Evolutionary conservation across 2,329 filamentous ascomycete species (phyloP).

Genomic region (Lizonia empirigonia): DNA sequence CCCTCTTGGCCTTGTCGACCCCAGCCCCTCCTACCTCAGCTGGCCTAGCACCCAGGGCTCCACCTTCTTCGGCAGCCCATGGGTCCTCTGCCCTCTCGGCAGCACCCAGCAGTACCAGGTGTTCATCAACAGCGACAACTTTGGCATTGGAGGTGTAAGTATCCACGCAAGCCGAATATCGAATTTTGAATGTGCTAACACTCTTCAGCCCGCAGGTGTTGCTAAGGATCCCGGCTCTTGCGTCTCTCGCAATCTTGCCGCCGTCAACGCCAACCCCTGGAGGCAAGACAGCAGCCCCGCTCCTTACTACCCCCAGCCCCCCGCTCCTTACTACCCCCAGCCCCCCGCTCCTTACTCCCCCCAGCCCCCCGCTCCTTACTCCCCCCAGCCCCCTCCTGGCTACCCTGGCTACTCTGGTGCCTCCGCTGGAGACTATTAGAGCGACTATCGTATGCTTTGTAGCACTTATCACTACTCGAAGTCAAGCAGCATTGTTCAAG

Average conservation of each 20-base stretch:
- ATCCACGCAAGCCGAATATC: neutral
- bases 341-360: conserved; percentile 12
- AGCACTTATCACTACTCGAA: conserved; percentile 13
- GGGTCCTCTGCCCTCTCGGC: conserved; percentile 28
- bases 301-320: conserved; percentile 12
- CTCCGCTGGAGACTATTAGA: conserved; percentile 1
- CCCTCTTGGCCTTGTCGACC: conserved; percentile 27
- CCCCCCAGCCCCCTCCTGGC: conserved; percentile 1
- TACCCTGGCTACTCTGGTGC: conserved; percentile 3
- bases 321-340: conserved; percentile 14
- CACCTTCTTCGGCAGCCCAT: conserved; percentile 18
- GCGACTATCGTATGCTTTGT: neutral
- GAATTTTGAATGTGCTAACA: conserved; percentile 5
- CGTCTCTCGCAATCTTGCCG: conserved; percentile 19
- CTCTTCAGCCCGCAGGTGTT: conserved; percentile 21
- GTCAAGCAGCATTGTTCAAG: conserved; percentile 20
- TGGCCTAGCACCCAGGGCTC: conserved; percentile 34
- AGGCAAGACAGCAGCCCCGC: conserved; percentile 9
- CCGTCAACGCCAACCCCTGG: conserved; percentile 28
- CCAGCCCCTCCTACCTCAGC: conserved; percentile 33
- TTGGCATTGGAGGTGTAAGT: conserved; percentile 20
- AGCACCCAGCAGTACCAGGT: conserved; percentile 36
- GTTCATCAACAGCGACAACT: conserved; percentile 35
- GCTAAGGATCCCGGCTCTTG: conserved; percentile 13
- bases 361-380: conserved; percentile 11